phyloP scores from a whole-genome alignment of 352 stramenopile species.

The Globisporangium takayamanum region DNA sequence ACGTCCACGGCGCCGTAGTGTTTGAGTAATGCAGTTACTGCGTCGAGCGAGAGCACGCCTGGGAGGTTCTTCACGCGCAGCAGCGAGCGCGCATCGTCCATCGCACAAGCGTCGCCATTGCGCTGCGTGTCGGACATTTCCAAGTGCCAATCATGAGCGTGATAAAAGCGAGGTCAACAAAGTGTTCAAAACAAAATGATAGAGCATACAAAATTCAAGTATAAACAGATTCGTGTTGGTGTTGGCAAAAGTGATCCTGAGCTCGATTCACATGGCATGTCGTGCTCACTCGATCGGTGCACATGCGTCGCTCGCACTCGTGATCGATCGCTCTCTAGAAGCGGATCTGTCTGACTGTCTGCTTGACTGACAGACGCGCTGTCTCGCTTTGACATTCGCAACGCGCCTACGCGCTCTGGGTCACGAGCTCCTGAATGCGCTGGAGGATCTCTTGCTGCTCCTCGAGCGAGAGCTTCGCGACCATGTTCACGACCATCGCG shows the following conservation, averaged over 20 bases:
- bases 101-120: background rate
- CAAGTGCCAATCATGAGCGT: background rate
- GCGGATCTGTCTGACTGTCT: background rate
- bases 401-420: too few relatives aligned
- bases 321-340: too few relatives aligned
- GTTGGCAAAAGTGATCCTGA: background rate
- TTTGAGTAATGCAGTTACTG: slow-evolving; percentile 45
- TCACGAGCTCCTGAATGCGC: slow-evolving; percentile 54
- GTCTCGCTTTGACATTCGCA: background rate
- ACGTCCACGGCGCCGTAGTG: slow-evolving; percentile 54
- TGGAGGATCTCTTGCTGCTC: slow-evolving; percentile 69
- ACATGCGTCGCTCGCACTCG: background rate
- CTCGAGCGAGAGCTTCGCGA: slow-evolving; percentile 49
- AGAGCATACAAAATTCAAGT: background rate
- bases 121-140: background rate
- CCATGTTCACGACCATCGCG: slow-evolving; percentile 68
- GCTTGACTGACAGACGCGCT: background rate
- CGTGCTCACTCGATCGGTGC: background rate
- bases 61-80: slow-evolving; percentile 63
- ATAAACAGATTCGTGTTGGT: background rate
- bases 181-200: background rate
- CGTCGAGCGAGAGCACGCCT: slow-evolving; percentile 39
- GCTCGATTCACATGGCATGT: background rate
- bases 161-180: background rate
- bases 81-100: slow-evolving; percentile 1